Evolutionary conservation across 1,284 basidiomycete genomes (phyloP), one percentile per base, ranked within the genome.

Genomic region (Cryptococcus hybrid): DNA sequence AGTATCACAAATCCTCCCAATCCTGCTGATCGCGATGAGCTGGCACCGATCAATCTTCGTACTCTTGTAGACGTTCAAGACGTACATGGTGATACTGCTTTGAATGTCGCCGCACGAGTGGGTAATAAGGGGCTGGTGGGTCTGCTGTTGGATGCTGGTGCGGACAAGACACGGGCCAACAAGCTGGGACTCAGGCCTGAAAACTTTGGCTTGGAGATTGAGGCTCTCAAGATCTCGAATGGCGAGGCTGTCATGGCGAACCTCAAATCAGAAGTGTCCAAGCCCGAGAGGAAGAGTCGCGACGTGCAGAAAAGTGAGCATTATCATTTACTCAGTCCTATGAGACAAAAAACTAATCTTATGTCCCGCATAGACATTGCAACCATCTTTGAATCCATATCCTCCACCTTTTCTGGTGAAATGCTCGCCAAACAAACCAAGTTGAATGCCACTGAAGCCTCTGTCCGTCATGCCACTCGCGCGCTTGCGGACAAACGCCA

Each of bases 91-190:
- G 96, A 99, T 73, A 98, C 96, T 0, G 91, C 93, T 4, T 77
- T 99, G 64, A 96, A 95, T 77, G 91, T 97, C 64, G 92, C 94
- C 11, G 94, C 96, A 0, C 81, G 96, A 52, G 88, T 98, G 0
- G 96, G 96, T 2, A 97, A 94, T 76, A 84, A 88, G 59, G 87
- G 88, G 63, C 79, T 99, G 62, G 92, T 98, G 15, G 83, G 88
- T 66, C 88, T 92, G 30, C 79, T 99, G 59, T 72, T 99, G 59
- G 94, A 63, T 46, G 91, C 93, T 6, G 93, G 93, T 7, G 96
- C 95, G 2, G 94, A 97, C 77, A 87, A 90, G 68, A 84, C 86
- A 66, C 81, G 92, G 58, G 84, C 89, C n/a, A 99, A 99, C 79
- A 95, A 95, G 73, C 81, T 99, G 35, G 95, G 95, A 3, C 80